phyloP scores from a whole-genome alignment of 148 eudicot species.

The Bassia scoparia region DNA sequence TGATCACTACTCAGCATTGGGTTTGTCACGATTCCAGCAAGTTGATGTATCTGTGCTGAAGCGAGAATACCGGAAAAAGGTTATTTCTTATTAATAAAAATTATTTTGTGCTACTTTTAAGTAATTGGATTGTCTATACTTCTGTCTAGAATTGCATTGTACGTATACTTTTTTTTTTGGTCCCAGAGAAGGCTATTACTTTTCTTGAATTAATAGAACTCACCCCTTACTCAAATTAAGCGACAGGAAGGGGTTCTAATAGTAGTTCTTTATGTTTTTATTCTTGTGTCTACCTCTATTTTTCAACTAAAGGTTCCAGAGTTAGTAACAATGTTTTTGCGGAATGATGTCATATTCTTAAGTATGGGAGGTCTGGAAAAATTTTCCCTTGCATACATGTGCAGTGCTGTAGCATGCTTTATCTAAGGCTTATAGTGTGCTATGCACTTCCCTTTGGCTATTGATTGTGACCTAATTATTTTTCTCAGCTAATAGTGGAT shows the following conservation, averaged over 20 bases:
- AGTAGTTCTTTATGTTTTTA: not conserved
- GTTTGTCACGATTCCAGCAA: constrained; percentile 61
- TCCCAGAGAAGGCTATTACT: not conserved
- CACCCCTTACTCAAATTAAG: not conserved
- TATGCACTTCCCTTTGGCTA: not conserved
- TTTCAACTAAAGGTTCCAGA: not conserved
- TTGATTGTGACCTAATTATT: not conserved
- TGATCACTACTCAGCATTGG: constrained; percentile 95
- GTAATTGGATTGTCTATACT: not conserved
- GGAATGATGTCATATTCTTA: not conserved
- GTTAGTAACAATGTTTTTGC: not conserved
- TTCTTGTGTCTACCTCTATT: not conserved
- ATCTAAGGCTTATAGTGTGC: not conserved
- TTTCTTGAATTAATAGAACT: not conserved
- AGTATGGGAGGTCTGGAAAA: not conserved
- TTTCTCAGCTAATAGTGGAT: constrained; percentile 4
- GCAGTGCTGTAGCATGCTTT: not conserved
- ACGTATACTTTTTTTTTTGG: not conserved
- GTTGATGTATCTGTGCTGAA: constrained; percentile 72
- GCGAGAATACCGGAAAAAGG: constrained; percentile 91
- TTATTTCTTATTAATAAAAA: constrained; percentile 22
- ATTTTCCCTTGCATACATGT: not conserved
- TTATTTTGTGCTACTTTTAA: not conserved
- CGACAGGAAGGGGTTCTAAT: not conserved
- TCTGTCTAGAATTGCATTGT: not conserved